Base-by-base conservation (phyloP, 2,329 filamentous ascomycete species). In the Pestalotiopsis sp. region DNA sequence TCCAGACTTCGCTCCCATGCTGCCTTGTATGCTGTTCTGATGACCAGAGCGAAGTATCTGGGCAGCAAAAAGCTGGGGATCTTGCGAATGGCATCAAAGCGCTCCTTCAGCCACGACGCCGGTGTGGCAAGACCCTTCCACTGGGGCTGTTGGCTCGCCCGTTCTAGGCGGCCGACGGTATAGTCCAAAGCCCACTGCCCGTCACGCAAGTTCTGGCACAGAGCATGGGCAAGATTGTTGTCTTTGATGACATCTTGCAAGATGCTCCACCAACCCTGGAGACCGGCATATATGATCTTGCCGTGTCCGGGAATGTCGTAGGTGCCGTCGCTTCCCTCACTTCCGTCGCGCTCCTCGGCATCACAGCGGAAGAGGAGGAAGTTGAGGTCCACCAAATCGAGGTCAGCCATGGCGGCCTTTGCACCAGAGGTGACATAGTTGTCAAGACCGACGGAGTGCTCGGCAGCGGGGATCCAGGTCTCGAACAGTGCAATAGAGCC, bases 191-290 rank as follows among this genome's bases (percentile, higher is more conserved):
- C 92, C 96, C 96, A 99, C 73, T 95, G 90, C 0, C 96, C 96
- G 72, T 97, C 89, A 64, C 96, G 91, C 4, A 99, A 87, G 76
- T 99, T 95, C 76, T 98, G 92, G 80, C 95, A 98, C 12, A 99
- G 86, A 0, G 96, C 93, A 77, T 99, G 96, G 0, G 93, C 96
- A 9, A 99, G 88, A 77, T 98, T 90, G 78, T 99, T 99, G 72
- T 96, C 90, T 64, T 87, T 88, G 74, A 98, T 93, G 70, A 99
- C 92, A 68, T 92, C 86, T 74, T 94, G 91, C 57, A 99, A 83
- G 0, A 97, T 85, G 78, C 94, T 98, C 94, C 95, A 97, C 95
- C 96, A 99, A 49, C 97, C 97, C 79, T 99, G 96, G n/a, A 99
- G 86, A 70, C 96, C 96, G 70, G 95, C 95, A 79, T 98, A 99